Conservation (phyloP, 108 stramenopile genomes). For the Conticribra weissflogii region DNA sequence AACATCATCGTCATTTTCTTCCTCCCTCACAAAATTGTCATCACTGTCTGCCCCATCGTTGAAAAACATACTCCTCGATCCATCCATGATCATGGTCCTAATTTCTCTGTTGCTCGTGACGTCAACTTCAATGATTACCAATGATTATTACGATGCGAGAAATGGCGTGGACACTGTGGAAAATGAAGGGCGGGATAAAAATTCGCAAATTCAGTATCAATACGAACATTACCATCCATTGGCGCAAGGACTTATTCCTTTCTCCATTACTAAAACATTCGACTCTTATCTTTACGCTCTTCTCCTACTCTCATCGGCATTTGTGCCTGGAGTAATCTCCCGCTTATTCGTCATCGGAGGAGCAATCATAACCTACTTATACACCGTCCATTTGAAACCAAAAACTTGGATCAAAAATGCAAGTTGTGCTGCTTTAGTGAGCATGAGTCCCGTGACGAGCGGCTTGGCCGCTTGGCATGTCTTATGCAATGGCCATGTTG, state of each 20-base stretch:
- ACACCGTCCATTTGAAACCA: slow-evolving; percentile 79
- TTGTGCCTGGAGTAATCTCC: slow-evolving; percentile 61
- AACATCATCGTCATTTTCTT: neutral
- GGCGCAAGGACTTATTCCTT: slow-evolving; percentile 26
- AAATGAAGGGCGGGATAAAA: neutral
- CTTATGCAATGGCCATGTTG: slow-evolving; percentile 2
- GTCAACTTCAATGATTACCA: slow-evolving; percentile 75
- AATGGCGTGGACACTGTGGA: slow-evolving; percentile 53
- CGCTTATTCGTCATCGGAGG: slow-evolving; percentile 61
- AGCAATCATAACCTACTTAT: slow-evolving; percentile 69
- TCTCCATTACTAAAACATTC: slow-evolving; percentile 53
- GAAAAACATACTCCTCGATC: slow-evolving; percentile 26
- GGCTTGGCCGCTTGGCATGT: slow-evolving; percentile 51
- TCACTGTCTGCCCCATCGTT: too few species aligned
- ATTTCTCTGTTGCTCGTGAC: slow-evolving; percentile 61
- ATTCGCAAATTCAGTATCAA: neutral
- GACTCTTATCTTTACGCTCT: slow-evolving; percentile 55
- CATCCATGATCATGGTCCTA: slow-evolving; percentile 56
- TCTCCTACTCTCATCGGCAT: slow-evolving; percentile 50
- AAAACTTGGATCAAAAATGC: slow-evolving; percentile 76
- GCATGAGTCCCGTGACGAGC: slow-evolving; percentile 63
- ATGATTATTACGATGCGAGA: slow-evolving; percentile 81
- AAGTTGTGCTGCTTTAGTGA: slow-evolving; percentile 70
- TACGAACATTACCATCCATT: slow-evolving; percentile 40
- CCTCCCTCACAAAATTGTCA: slow-evolving; percentile 1